phyloP scores from a whole-genome alignment of 768 basidiomycete genomes.

The Mycena crocata region DNA sequence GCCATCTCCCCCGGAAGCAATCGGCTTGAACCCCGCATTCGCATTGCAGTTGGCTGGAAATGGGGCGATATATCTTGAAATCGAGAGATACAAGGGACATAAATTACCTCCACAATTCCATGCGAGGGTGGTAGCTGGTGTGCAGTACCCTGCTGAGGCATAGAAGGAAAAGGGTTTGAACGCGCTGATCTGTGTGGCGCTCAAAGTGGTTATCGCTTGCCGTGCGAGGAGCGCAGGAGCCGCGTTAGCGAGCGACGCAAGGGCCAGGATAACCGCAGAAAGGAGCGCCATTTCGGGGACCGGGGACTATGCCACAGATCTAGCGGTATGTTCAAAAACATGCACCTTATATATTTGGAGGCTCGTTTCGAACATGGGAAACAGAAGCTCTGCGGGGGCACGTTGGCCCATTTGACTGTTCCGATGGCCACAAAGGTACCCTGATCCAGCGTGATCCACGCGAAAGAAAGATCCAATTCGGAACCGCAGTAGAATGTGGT shows the following conservation, averaged over 20 bases:
- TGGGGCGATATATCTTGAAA: not conserved
- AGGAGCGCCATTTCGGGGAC: constrained; percentile 18
- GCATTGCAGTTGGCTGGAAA: constrained; percentile 56
- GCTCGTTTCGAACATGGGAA: not conserved
- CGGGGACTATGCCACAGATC: not conserved
- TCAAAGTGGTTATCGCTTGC: constrained; percentile 53
- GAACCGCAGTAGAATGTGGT: too few species aligned
- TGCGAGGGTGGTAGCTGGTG: constrained; percentile 51
- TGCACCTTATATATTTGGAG: not conserved
- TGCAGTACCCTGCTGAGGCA: constrained; percentile 64
- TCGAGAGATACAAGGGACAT: not conserved
- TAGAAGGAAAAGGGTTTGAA: constrained; percentile 63
- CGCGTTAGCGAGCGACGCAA: constrained; percentile 31
- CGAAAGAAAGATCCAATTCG: too few species aligned
- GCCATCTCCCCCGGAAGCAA: constrained; percentile 64
- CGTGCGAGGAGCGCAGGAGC: constrained; percentile 44
- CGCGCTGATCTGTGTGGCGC: constrained; percentile 51
- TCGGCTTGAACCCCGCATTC: constrained; percentile 59
- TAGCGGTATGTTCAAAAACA: not conserved
- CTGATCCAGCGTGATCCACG: too few species aligned
- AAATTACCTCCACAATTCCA: constrained; percentile 66
- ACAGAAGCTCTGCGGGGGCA: too few species aligned
- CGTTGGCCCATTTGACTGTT: too few species aligned
- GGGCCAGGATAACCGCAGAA: constrained; percentile 19
- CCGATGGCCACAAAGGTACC: too few species aligned